Percentiles rank a stretch among this genome's conserved stretches.
These are phyloP conservation scores for Insectozyma bohioensis DNA, from an alignment of 1,139 yeast genomes.

Conservation along the genomic window DNA sequence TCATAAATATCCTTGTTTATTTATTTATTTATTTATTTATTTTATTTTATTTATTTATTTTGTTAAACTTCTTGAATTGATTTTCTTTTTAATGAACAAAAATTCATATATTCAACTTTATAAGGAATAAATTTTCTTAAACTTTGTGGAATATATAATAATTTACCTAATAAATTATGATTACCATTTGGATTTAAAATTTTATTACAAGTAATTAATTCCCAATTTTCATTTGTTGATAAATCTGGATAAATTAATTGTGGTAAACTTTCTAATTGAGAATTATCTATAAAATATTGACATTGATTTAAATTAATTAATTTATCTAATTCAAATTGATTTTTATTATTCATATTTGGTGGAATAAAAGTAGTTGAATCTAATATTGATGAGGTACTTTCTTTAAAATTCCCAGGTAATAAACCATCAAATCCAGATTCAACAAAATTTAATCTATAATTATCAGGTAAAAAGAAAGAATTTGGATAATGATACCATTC, in stretches of 20 bases:
- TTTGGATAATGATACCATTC: slow-evolving; percentile 96
- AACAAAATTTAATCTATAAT: slow-evolving; percentile 63
- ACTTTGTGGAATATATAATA: slow-evolving; percentile 44
- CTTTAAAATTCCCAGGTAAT: slow-evolving; percentile 82
- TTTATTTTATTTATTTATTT: too few relatives aligned
- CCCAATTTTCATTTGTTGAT: slow-evolving; percentile 34
- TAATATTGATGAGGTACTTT: slow-evolving; percentile 25
- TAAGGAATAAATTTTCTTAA: slow-evolving; percentile 25
- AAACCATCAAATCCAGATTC: slow-evolving; percentile 82
- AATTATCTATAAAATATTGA: slow-evolving; percentile 60
- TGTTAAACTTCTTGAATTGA: slow-evolving; percentile 1
- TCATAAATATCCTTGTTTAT: not conserved
- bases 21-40: too few relatives aligned
- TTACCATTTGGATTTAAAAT: slow-evolving; percentile 50
- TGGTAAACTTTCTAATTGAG: slow-evolving; percentile 20
- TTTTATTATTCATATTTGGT: slow-evolving; percentile 69
- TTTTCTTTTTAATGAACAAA: slow-evolving; percentile 37
- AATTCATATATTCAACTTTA: slow-evolving; percentile 42
- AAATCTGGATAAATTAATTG: slow-evolving; percentile 15
- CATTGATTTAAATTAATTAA: slow-evolving; percentile 47
- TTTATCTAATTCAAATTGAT: slow-evolving; percentile 57
- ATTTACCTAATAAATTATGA: slow-evolving; percentile 42
- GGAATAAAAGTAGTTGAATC: slow-evolving; percentile 48
- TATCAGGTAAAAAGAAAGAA: slow-evolving; percentile 71
- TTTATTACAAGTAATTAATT: slow-evolving; percentile 37